phyloP scores from a whole-genome alignment of 2,329 filamentous ascomycete species.

The Lachnellula suecica region DNA sequence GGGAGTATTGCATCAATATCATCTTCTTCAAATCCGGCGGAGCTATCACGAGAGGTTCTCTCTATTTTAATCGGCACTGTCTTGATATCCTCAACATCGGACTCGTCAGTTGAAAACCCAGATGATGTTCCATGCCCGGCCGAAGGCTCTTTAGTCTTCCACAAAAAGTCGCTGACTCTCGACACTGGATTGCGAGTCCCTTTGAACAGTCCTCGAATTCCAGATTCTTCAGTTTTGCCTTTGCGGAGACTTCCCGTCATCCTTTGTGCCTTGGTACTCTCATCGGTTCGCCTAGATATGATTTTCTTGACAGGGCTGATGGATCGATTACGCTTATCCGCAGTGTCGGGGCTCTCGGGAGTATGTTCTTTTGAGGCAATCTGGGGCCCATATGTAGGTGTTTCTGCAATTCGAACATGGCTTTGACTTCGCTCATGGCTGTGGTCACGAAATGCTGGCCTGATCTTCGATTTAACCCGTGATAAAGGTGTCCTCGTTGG shows the following conservation, averaged over 20 bases:
- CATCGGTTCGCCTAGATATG: conserved; percentile 39
- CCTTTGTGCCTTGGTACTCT: conserved; percentile 48
- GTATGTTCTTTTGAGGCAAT: conserved; percentile 23
- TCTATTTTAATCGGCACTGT: conserved; percentile 35
- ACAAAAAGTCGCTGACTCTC: conserved; percentile 59
- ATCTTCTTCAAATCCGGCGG: conserved; percentile 13
- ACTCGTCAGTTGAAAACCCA: conserved; percentile 46
- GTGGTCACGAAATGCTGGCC: conserved; percentile 30
- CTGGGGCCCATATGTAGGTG: background rate
- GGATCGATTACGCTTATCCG: conserved; percentile 22
- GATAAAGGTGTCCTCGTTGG: conserved; percentile 59
- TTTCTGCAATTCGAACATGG: conserved; percentile 38
- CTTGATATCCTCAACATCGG: conserved; percentile 45
- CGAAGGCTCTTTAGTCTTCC: conserved; percentile 51
- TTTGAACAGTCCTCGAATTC: conserved; percentile 75
- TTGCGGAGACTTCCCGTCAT: conserved; percentile 50
- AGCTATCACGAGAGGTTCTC: conserved; percentile 40
- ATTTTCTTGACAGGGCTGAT: conserved; percentile 41
- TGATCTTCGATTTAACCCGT: conserved; percentile 39
- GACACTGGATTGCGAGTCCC: conserved; percentile 65
- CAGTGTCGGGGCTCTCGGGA: conserved; percentile 20
- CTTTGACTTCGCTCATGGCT: conserved; percentile 51
- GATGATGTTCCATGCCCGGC: conserved; percentile 39
- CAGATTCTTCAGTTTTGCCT: conserved; percentile 48
- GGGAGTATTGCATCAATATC: conserved; percentile 15